Conservation (phyloP, 257 asterid genomes). For the Solanum boliviense region DNA sequence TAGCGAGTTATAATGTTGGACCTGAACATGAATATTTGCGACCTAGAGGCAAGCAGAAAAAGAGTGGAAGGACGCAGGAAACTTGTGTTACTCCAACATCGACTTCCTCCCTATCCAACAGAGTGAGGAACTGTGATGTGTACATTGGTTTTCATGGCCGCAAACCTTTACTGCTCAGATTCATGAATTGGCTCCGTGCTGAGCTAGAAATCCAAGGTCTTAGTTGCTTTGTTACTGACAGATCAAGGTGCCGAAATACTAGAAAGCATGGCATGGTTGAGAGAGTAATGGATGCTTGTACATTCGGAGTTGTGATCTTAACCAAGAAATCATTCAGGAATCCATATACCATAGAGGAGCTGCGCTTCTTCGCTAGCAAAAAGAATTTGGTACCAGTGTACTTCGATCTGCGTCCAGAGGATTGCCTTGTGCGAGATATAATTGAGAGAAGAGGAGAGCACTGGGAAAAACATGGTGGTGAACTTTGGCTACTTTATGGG, state of each 20-base stretch:
- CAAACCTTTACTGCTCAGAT: constrained; percentile 48
- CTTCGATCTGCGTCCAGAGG: constrained; percentile 82
- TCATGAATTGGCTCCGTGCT: constrained; percentile 79
- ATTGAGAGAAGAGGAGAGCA: constrained; percentile 84
- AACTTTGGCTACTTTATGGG: constrained; percentile 77
- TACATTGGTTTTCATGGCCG: constrained; percentile 78
- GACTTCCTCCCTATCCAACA: constrained; percentile 44
- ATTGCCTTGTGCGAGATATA: constrained; percentile 81
- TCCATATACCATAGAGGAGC: constrained; percentile 80
- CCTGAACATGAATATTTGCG: constrained; percentile 24
- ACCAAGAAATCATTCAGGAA: constrained; percentile 81
- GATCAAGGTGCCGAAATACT: constrained; percentile 53
- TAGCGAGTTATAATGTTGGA: constrained; percentile 29
- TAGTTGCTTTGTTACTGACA: constrained; percentile 74
- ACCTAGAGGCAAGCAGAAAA: constrained; percentile 37
- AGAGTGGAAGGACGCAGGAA: constrained; percentile 33
- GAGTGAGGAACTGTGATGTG: constrained; percentile 68
- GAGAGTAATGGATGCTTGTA: constrained; percentile 70
- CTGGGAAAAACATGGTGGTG: constrained; percentile 96
- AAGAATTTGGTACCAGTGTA: constrained; percentile 85
- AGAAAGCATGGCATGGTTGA: constrained; percentile 60
- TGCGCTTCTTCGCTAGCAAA: constrained; percentile 76
- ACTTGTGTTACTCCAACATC: constrained; percentile 36
- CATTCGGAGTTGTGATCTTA: constrained; percentile 75
- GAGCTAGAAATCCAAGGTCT: constrained; percentile 79